These are phyloP conservation scores for Mycogone perniciosa DNA, from an alignment of 2,329 filamentous ascomycete species.

Conservation along the genomic window DNA sequence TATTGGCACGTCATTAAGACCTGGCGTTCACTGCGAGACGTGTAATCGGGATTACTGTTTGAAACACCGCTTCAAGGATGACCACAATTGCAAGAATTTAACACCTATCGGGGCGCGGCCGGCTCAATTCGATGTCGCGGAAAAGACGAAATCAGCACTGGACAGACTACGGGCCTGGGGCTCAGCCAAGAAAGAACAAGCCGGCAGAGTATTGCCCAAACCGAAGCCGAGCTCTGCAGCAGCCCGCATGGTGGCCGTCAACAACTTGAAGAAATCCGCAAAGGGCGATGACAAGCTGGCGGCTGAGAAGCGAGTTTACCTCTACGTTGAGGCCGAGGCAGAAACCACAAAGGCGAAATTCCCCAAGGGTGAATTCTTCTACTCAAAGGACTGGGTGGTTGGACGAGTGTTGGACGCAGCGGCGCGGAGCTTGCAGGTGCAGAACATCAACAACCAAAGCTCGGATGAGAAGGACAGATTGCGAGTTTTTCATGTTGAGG, in stretches of 20 bases:
- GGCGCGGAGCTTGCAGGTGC: slow-evolving; percentile 68
- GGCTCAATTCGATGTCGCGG: slow-evolving; percentile 41
- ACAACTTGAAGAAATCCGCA: slow-evolving; percentile 74
- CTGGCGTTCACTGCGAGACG: slow-evolving; percentile 62
- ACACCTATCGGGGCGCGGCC: slow-evolving; percentile 48
- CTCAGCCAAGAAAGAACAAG: slow-evolving; percentile 60
- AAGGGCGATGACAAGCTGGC: slow-evolving; percentile 84
- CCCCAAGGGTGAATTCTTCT: slow-evolving; percentile 76
- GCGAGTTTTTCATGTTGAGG: slow-evolving; percentile 88
- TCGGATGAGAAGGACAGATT: slow-evolving; percentile 72
- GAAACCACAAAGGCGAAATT: slow-evolving; percentile 79
- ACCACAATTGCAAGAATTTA: slow-evolving; percentile 79
- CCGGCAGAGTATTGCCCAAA: slow-evolving; percentile 53
- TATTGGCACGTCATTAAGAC: slow-evolving; percentile 61
- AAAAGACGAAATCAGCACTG: slow-evolving; percentile 68
- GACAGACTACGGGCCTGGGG: slow-evolving; percentile 76
- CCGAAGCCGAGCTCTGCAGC: slow-evolving; percentile 57
- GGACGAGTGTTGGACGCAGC: slow-evolving; percentile 75
- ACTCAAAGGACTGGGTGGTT: slow-evolving; percentile 80
- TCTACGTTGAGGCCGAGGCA: slow-evolving; percentile 85
- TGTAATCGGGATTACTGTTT: slow-evolving; percentile 73
- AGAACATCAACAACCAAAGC: slow-evolving; percentile 77
- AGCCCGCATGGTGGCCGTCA: slow-evolving; percentile 61
- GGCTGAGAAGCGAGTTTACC: slow-evolving; percentile 77
- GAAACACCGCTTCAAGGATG: slow-evolving; percentile 68